These are phyloP conservation scores for Gossypium ekmanianum DNA, from an alignment of 345 rosid species.

Conservation along the genomic window DNA sequence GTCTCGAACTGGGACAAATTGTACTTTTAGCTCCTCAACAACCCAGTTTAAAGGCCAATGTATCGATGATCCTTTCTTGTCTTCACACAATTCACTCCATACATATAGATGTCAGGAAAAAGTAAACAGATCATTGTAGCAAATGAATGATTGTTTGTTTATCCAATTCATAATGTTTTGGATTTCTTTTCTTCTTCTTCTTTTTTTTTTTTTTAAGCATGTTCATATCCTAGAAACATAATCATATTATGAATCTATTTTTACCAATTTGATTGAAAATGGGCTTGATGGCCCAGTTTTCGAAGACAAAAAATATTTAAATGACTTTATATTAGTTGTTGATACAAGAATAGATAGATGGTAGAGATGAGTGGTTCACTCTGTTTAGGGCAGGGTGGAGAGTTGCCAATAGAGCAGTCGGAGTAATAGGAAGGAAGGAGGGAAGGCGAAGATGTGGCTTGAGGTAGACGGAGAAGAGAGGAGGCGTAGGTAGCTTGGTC, in stretches of 20 bases:
- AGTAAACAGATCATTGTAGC: slow-evolving; percentile 19
- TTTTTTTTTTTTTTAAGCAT: neutral
- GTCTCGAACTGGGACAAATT: slow-evolving; percentile 16
- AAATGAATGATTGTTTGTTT: slow-evolving; percentile 32
- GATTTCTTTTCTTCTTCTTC: neutral
- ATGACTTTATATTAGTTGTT: too few relatives aligned
- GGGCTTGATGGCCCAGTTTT: too few relatives aligned
- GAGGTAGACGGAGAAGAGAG: too few relatives aligned
- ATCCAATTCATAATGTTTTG: slow-evolving; percentile 21
- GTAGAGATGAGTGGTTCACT: too few relatives aligned
- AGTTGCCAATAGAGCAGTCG: too few relatives aligned
- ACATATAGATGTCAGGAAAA: slow-evolving; percentile 22
- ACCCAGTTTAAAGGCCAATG: slow-evolving; percentile 20
- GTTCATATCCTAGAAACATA: neutral
- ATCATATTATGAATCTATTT: neutral
- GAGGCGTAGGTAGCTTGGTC: too few relatives aligned
- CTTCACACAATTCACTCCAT: slow-evolving; percentile 9
- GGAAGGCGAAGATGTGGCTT: too few relatives aligned
- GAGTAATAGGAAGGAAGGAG: too few relatives aligned
- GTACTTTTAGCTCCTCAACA: slow-evolving; percentile 15
- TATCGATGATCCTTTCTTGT: slow-evolving; percentile 17
- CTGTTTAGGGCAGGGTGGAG: too few relatives aligned
- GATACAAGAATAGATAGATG: too few relatives aligned
- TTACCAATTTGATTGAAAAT: too few relatives aligned
- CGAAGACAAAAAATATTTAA: too few relatives aligned